These are phyloP conservation scores for Aegilops longissima DNA, from an alignment of 176 grass and related monocot genomes.

Conservation along the genomic window DNA sequence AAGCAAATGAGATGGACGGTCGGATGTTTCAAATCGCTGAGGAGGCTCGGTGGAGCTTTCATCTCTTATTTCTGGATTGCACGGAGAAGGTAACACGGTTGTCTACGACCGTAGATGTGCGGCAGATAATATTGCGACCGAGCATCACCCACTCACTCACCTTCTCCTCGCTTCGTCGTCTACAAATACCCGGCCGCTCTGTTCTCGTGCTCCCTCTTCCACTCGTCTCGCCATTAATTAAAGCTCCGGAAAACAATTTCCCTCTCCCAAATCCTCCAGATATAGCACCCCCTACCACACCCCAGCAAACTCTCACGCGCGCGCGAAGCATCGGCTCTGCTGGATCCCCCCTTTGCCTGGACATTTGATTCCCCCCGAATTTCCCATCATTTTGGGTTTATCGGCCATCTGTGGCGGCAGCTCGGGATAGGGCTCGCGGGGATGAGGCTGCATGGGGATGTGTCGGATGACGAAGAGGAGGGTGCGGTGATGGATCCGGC, in stretches of 20 bases:
- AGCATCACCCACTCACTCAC: constrained; percentile 5
- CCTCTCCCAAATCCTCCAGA: constrained; percentile 21
- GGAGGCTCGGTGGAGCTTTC: too few relatives aligned
- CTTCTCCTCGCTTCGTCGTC: constrained; percentile 25
- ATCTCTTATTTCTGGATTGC: too few relatives aligned
- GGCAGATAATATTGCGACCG: constrained; percentile 8
- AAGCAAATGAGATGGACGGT: too few relatives aligned
- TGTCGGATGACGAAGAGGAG: constrained; percentile 34
- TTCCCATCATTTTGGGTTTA: constrained; percentile 21
- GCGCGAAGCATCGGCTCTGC: background rate
- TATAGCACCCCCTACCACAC: background rate
- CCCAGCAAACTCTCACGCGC: background rate
- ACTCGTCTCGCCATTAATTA: constrained; percentile 40
- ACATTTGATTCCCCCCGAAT: background rate
- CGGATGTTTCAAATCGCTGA: too few relatives aligned
- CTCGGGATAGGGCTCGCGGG: constrained; percentile 26
- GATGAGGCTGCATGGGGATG: constrained; percentile 61
- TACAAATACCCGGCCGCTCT: constrained; percentile 54
- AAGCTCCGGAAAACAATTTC: background rate
- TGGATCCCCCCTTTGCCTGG: background rate
- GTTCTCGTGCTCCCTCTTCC: constrained; percentile 20
- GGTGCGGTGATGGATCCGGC: constrained; percentile 22
- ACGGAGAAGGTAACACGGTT: background rate
- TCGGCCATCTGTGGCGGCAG: constrained; percentile 20
- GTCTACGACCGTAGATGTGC: background rate